A percentile compares a stretch with the other conserved stretches of the same genome.
These are phyloP conservation scores for Zostera marina DNA, from an alignment of 116 monocot species.

Conservation along the genomic window DNA sequence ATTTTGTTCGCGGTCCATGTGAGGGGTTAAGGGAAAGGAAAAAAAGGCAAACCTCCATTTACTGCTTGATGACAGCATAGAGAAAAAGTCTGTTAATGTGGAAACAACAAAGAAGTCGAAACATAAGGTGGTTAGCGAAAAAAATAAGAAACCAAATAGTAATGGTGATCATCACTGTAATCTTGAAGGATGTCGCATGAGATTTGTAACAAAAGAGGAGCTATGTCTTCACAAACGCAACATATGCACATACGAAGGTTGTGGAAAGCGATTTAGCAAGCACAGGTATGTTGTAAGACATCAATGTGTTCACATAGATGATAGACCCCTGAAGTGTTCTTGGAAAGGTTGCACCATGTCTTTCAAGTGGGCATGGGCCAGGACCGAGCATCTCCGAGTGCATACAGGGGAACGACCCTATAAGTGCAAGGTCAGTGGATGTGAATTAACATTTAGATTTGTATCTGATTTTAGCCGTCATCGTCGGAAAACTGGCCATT, in stretches of 20 bases:
- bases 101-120: background rate
- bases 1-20: constrained; percentile 73
- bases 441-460: constrained; percentile 52
- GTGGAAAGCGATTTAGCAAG: constrained; percentile 34
- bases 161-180: constrained; percentile 21
- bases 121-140: background rate
- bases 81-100: background rate
- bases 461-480: constrained; percentile 54
- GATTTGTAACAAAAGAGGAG: constrained; percentile 25
- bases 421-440: constrained; percentile 33
- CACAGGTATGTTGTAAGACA: constrained; percentile 29
- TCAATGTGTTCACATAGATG: constrained; percentile 33
- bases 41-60: background rate
- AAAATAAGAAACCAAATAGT: constrained; percentile 1
- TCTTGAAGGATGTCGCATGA: constrained; percentile 33
- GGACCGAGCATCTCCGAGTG: constrained; percentile 52
- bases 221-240: constrained; percentile 37
- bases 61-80: background rate
- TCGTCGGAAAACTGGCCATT: constrained; percentile 53
- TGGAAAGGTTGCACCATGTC: constrained; percentile 41
- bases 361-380: constrained; percentile 77
- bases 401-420: constrained; percentile 58
- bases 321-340: constrained; percentile 42
- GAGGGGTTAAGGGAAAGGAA: constrained; percentile 76
- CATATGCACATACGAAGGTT: constrained; percentile 30